Evolutionary conservation across 129 eudicot genomes (phyloP), one percentile per base, ranked within the genome.

Genomic region (Deinandra increscens): DNA sequence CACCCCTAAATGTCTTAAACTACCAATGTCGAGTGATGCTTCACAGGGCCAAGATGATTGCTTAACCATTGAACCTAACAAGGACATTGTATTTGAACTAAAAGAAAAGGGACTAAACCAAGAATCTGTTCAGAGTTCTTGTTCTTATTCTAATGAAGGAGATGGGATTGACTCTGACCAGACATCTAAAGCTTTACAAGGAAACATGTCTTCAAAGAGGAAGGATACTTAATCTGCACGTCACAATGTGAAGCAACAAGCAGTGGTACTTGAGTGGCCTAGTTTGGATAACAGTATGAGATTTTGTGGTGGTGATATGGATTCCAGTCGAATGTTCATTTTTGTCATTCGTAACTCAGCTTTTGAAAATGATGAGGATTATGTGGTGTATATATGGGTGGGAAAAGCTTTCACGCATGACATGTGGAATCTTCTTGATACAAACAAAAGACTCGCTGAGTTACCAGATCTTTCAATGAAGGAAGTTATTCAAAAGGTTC

Each of bases 251-350:
- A 60, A 71, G 41, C 81, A 71, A 74, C 73, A 81, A 46, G 76
- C 75, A 5, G 84, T 69, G 19, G 83, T 86, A 15, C 79, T 54
- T 70, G 84, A 83, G 65, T 86, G 91, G 88, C 96, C 96, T 33
- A 76, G 78, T 73, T 78, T 89, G 78, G 88, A 89, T 29, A 84
- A 78, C 69, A 55, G 80, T 58, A 15, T 37, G 71, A 23, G 53
- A 46, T 81, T 81, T 77, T 53, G 60, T 66, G 71, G 76, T 18
- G 75, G 78, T 63, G 84, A 73, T 64, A 79, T 84, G 82, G 86
- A 86, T 75, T 75, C 93, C 33, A 64, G 68, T 59, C 64, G 81
- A 13, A 68, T 75, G 64, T 70, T 60, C 69, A 17, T 85, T 55
- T 79, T 86, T 45, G 64, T 89, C 23, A 46, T 69, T 80, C 77